Base-by-base conservation (phyloP, 1,284 basidiomycete genomes). In the Flammula alnicola region DNA sequence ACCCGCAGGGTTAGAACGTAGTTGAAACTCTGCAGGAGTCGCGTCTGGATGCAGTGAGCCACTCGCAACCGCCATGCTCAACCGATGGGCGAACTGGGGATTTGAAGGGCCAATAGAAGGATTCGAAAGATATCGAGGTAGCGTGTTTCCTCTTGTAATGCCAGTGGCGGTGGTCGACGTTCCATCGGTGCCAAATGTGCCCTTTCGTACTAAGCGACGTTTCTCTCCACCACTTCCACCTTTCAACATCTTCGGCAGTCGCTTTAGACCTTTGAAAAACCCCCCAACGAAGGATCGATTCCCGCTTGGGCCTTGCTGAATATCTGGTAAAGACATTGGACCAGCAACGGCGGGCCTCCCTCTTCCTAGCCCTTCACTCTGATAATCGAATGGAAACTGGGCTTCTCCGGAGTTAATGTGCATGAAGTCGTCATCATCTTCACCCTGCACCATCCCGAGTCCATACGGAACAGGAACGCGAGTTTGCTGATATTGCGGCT, bases 41-140 rank as follows among this genome's bases (percentile, higher is more conserved):
- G 52, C 47, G 9, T 55, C 57, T 8, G 61, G 54, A 32, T 64
- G 62, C 10, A 65, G 49, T 32, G 63, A 57, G 17, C 54, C 58
- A 41, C 53, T 55, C 11, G 55, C 51, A 36, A 59, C 54, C 12
- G 60, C 60, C 60, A 63, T 67, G 23, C 63, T 62, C 40, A 63
- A 38, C 29, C 60, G 51, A 43, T 64, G 61, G 20, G 67, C 58
- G 41, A 65, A 66, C 43, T 65, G 58, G 16, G 59, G 58, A 33
- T 60, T 60, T 10, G 66, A 61, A 14, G 68, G 63, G 38, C 67
- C 67, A 9, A 71, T 71, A 11, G 71, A 61, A 12, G 72, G 73
- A 44, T 68, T 71, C 7, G 69, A 70, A 16, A 60, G 64, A 33
- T 75, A 75, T 40, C 60, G 56, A 19, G 72, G 73, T 29, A 73